A percentile compares a stretch with the other conserved stretches of the same genome.
These are phyloP conservation scores for Obba rivulosa DNA, from an alignment of 768 basidiomycete species.

Conservation along the genomic window DNA sequence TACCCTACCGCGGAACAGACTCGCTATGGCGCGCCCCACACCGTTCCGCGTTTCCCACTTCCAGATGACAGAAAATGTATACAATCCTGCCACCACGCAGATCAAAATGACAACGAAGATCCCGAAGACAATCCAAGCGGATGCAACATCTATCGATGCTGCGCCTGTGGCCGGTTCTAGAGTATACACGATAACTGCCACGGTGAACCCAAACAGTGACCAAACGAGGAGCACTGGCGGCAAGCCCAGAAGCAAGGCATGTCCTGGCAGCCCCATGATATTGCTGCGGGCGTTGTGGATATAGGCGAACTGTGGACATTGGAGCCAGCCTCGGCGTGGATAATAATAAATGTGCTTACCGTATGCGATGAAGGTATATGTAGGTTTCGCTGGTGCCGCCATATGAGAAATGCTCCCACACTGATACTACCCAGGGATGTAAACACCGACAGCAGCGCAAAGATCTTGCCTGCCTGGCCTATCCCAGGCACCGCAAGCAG, in stretches of 20 bases:
- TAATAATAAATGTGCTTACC: no score
- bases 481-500: conserved; percentile 42
- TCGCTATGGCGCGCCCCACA: not conserved
- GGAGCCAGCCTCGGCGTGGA: no score
- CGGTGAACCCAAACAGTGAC: conserved; percentile 45
- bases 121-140: conserved; percentile 37
- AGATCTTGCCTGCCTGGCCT: conserved; percentile 21
- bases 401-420: conserved; percentile 50
- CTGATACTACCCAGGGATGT: conserved; percentile 51
- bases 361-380: conserved; percentile 30
- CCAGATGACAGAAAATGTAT: conserved; percentile 49
- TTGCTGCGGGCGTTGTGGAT: conserved; percentile 46
- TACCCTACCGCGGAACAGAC: not conserved
- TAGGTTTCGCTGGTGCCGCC: conserved; percentile 48
- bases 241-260: conserved; percentile 46
- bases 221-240: conserved; percentile 52
- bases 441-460: conserved; percentile 41
- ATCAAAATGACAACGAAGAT: conserved; percentile 37
- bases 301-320: conserved; percentile 43
- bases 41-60: conserved; percentile 21
- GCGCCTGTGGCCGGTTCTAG: conserved; percentile 28
- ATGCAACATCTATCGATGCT: conserved; percentile 20
- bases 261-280: conserved; percentile 40
- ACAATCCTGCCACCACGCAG: conserved; percentile 35
- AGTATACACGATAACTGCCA: conserved; percentile 40